Evolutionary conservation across 2,329 filamentous ascomycete genomes (phyloP).

Genomic region (Onygena corvina): DNA sequence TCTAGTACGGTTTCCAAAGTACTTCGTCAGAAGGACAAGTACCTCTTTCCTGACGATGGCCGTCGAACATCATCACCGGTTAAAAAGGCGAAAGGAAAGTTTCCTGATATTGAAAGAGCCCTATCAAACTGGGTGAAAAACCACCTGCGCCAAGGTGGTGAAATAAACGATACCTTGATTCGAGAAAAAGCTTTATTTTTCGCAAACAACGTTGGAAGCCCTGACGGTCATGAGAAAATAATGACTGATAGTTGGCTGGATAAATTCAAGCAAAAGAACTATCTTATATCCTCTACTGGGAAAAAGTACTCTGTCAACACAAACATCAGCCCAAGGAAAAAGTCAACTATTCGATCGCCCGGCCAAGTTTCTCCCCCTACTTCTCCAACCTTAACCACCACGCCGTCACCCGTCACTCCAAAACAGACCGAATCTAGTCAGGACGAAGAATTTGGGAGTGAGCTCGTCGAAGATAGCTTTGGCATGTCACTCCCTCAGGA

Average conservation of each 20-base stretch:
- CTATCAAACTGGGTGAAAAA: constrained; percentile 79
- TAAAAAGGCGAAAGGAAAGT: constrained; percentile 73
- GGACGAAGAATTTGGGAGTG: constrained; percentile 46
- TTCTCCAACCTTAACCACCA: constrained; percentile 55
- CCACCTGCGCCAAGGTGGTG: constrained; percentile 60
- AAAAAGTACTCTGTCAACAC: constrained; percentile 41
- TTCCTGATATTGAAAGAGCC: constrained; percentile 82
- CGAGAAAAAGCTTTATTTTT: constrained; percentile 75
- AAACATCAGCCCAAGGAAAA: constrained; percentile 27
- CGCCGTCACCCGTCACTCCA: constrained; percentile 58
- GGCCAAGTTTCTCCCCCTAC: constrained; percentile 59
- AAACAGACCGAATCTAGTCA: constrained; percentile 54
- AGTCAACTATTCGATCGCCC: constrained; percentile 48
- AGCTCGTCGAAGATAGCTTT: constrained; percentile 33
- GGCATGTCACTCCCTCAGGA: constrained; percentile 55
- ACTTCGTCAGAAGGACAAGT: constrained; percentile 85
- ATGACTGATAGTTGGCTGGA: constrained; percentile 74
- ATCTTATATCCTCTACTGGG: constrained; percentile 43
- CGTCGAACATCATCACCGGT: constrained; percentile 66
- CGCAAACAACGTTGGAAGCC: constrained; percentile 57
- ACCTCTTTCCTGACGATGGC: constrained; percentile 69
- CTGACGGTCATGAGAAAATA: constrained; percentile 58
- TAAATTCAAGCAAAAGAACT: constrained; percentile 89
- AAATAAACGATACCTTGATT: constrained; percentile 68
- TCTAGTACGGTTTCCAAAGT: constrained; percentile 96